Conservation (phyloP, 495 filamentous ascomycete species). For the Neurospora intermedia region DNA sequence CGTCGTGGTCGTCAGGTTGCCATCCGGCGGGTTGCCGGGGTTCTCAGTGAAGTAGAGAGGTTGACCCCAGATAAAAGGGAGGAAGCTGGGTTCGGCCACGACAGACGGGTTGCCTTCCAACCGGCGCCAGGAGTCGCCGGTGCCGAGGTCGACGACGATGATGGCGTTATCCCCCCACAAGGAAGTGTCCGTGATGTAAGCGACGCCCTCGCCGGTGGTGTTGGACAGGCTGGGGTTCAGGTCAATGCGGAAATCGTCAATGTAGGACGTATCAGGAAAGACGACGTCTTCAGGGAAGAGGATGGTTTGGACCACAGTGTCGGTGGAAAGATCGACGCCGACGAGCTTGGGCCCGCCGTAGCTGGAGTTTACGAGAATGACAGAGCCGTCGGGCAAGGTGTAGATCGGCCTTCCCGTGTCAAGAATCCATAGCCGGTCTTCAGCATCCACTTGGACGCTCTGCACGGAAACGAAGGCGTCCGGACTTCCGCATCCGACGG, state of each 20-base stretch:
- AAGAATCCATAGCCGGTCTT: neutral
- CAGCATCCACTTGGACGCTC: fast-evolving
- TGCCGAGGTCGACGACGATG: neutral
- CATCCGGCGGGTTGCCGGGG: neutral
- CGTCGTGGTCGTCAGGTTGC: neutral
- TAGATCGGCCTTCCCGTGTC: neutral
- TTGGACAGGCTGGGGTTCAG: neutral
- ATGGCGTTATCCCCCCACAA: neutral
- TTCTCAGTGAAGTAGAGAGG: neutral
- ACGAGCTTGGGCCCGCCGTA: neutral
- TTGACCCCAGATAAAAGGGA: neutral
- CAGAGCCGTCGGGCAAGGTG: neutral
- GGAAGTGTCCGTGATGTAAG: neutral
- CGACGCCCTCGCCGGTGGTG: neutral
- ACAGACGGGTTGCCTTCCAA: neutral
- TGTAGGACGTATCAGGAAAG: neutral
- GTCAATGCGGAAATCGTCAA: neutral
- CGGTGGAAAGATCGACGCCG: neutral
- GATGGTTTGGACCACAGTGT: neutral
- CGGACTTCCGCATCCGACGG: neutral
- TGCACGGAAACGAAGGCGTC: neutral
- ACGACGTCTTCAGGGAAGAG: neutral
- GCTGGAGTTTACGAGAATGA: fast-evolving
- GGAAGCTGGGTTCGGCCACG: neutral
- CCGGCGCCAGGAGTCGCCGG: neutral